Evolutionary conservation across 2,329 filamentous ascomycete species (phyloP), one percentile per base, ranked within the genome.

Genomic region (Nemania serpens): DNA sequence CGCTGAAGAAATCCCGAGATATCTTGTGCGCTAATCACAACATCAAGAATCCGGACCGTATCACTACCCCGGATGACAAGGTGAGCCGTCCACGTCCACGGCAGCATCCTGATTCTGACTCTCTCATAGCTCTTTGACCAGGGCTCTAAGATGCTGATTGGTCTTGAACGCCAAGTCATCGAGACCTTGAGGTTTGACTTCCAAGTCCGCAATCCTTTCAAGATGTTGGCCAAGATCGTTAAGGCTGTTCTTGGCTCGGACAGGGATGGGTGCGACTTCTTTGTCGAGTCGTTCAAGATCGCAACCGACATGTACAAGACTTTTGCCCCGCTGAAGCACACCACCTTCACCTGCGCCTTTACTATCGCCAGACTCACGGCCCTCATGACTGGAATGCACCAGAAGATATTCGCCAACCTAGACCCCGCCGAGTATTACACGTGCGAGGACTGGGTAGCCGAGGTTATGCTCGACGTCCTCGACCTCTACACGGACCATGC

Each of bases 151-250:
- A 86, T 89, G 59, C 90, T 97, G 66, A 93, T 97, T 64, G 92
- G 91, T 1, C 84, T 98, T 3, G 95, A 99, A 77, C 86, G 95
- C 5, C 85, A 96, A 58, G 96, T 98, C 76, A 88, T 99, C 53
- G 95, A 99, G 77, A 90, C 91, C 2, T 90, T 93, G 33, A 89
- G 91, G 64, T 99, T 99, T 75, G 94, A 99, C 75, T 98, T 98
- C 73, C 88, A 93, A 37, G 93, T 88, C 59, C 88, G 93, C 39
- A 90, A 96, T 70, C 93, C 94, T 0, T 92, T 97, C 69, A 91
- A 93, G 65, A 82, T 91, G 20, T 80, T 98, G 43, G 83, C 92
- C 67, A 98, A 98, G 77, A 82, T 97, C 25, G 82, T 88, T 52
- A 85, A 88, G 71, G 78, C 78, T 47, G 81, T 89, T 58, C 73